phyloP scores from a whole-genome alignment of 2,329 filamentous ascomycete species.

The Blastomyces gilchristii region DNA sequence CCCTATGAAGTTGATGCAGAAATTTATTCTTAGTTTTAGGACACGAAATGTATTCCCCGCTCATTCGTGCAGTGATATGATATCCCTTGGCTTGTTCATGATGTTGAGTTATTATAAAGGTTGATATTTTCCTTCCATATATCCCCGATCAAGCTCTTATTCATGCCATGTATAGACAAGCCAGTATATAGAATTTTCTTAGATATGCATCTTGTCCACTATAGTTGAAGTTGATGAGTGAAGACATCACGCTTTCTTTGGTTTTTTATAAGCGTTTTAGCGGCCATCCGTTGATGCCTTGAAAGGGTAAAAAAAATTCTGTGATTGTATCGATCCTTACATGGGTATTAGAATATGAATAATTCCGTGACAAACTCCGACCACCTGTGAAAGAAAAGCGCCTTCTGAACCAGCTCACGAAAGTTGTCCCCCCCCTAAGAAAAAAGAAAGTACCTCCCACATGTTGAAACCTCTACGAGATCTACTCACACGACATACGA shows the following conservation, averaged over 20 bases:
- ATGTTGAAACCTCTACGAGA: background rate
- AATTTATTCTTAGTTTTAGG: background rate
- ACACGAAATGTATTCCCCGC: background rate
- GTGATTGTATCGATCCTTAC: background rate
- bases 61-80: background rate
- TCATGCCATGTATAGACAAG: background rate
- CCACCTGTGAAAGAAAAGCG: background rate
- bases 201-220: background rate
- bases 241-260: background rate
- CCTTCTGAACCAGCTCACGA: background rate
- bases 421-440: no score
- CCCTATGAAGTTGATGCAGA: background rate
- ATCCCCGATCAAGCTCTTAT: background rate
- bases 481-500: background rate
- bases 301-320: background rate
- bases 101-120: background rate
- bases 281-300: background rate
- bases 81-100: background rate
- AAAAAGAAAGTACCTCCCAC: background rate
- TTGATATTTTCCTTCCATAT: background rate
- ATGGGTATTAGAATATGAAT: background rate
- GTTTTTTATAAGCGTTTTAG: background rate
- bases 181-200: background rate
- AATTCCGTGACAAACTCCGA: conserved; percentile 1
- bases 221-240: background rate